Base-by-base conservation (phyloP, 495 filamentous ascomycete genomes). In the Extremus antarcticus region DNA sequence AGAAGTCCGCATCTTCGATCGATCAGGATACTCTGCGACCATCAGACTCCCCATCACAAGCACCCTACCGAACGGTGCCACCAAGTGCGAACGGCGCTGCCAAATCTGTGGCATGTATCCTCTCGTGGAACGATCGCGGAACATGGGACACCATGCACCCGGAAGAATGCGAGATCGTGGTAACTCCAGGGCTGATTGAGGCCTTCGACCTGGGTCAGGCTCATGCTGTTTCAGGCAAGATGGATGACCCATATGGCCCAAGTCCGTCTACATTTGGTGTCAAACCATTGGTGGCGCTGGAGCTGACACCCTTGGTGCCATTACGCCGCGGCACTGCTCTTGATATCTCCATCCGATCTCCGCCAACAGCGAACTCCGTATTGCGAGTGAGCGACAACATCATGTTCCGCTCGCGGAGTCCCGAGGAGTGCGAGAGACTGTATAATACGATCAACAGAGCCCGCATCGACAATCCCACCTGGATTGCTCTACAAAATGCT, bases 301-400 rank as follows among this genome's bases (percentile, higher is more conserved):
- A 91, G 61, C 78, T 99, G 16, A 95, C 90, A 0, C 92, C 92
- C 0, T 71, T 92, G 11, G 90, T 95, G 15, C 84, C 86, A 60
- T 80, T 96, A 43, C 83, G 91, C 57, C 82, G 88, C 46, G 90
- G 90, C 50, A 96, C 86, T 19, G 90, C 85, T 20, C 77, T 97
- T 29, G 92, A 99, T 65, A 89, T 99, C 49, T 90, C 91, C 47
- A 88, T 99, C 61, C 82, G 87, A 43, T 95, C 90, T 11, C 82
- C 84, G 19, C 84, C 83, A 15, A 88, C 82, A 16, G 64, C 80
- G 4, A 81, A 82, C 29, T 88, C 86, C 1, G 79, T 80, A 54
- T 75, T 89, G 32, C 79, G 78, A n/a, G 75, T 80, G 47, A 81
- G 81, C 58, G 83, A 78, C 56, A 88, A 87, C 63, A 82, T 88